Conservation (phyloP, 1,284 basidiomycete species). For the Exobasidium rhododendri region DNA sequence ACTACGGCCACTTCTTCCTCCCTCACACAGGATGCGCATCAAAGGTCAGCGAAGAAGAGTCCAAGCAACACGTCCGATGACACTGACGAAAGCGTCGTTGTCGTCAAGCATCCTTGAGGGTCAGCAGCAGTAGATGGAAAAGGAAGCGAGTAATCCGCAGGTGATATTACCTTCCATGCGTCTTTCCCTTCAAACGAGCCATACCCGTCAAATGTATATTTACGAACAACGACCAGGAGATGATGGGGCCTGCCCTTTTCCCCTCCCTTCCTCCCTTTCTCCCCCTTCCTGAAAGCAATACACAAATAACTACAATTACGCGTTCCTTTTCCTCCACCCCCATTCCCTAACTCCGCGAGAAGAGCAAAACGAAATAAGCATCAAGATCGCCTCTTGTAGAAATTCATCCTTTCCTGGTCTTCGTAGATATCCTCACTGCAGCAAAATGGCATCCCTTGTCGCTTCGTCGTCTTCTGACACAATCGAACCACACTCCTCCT, state of each 20-base stretch:
- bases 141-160: too few relatives aligned
- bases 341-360: not conserved
- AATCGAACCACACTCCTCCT: not conserved
- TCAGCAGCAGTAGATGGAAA: too few relatives aligned
- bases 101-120: constrained; percentile 11
- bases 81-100: constrained; percentile 8
- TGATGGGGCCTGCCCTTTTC: not conserved
- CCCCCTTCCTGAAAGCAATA: too few relatives aligned
- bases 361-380: not conserved
- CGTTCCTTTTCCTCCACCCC: not conserved
- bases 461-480: too few relatives aligned
- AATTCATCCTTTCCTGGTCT: too few relatives aligned
- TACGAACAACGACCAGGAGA: not conserved
- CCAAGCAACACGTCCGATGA: constrained; percentile 6
- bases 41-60: constrained; percentile 6
- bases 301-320: too few relatives aligned
- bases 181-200: not conserved
- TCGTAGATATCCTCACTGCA: too few relatives aligned
- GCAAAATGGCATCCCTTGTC: too few relatives aligned
- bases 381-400: too few relatives aligned
- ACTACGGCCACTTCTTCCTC: not conserved
- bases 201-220: not conserved
- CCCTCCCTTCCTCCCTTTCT: not conserved
- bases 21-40: not conserved
- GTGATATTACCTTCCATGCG: too few relatives aligned